A percentile compares a stretch with the other conserved stretches of the same genome.
These are phyloP conservation scores for Solanum sparsipilum DNA, from an alignment of 257 asterid genomes.

Conservation along the genomic window DNA sequence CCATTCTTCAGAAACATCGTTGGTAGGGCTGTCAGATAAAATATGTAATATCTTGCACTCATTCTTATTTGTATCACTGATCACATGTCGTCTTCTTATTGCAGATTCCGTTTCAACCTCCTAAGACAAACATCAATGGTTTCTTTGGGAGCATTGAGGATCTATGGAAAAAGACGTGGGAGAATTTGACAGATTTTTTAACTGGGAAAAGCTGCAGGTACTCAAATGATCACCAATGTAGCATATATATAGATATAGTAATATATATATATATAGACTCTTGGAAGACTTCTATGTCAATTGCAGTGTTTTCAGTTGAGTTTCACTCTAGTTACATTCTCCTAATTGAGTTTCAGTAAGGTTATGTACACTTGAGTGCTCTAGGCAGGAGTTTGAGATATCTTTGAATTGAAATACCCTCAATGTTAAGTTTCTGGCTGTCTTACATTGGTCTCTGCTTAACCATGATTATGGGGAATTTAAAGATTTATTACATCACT, in stretches of 20 bases:
- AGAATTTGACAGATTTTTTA: slow-evolving; percentile 39
- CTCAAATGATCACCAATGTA: neutral
- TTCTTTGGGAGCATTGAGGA: slow-evolving; percentile 72
- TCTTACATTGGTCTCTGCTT: neutral
- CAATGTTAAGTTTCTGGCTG: neutral
- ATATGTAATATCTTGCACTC: neutral
- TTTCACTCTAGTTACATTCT: neutral
- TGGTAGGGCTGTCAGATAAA: neutral
- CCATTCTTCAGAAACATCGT: neutral
- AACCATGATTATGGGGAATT: neutral
- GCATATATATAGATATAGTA: neutral
- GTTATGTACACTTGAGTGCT: neutral
- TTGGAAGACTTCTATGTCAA: neutral
- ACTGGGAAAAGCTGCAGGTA: slow-evolving; percentile 94
- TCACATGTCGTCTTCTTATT: neutral
- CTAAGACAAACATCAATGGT: slow-evolving; percentile 53
- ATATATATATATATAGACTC: neutral
- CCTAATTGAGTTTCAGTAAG: neutral
- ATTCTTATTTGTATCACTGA: neutral
- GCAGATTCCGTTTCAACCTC: slow-evolving; percentile 87
- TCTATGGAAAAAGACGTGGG: slow-evolving; percentile 59
- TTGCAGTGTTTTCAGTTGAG: neutral
- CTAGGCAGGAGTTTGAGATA: neutral
- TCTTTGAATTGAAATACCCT: neutral
- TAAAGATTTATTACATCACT: neutral